Evolutionary conservation across 306 rosid genomes (phyloP).

Genomic region (Oxytropis ochrocephala): DNA sequence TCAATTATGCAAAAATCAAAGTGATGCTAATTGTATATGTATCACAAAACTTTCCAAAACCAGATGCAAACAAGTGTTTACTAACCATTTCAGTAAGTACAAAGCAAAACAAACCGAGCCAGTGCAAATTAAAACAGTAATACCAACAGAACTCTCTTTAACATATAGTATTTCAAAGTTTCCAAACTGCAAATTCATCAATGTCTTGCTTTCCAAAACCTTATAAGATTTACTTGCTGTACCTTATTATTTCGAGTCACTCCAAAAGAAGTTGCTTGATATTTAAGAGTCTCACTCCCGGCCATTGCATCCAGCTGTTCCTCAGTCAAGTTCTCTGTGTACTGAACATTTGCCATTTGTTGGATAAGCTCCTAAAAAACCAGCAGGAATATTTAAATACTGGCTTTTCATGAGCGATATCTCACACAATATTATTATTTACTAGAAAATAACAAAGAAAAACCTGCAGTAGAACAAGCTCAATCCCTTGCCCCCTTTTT

Average conservation of each 20-base stretch:
- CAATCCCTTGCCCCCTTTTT: slow-evolving; percentile 91
- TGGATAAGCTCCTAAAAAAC: slow-evolving; percentile 83
- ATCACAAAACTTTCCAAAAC: neutral
- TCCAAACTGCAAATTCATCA: neutral
- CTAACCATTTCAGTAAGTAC: neutral
- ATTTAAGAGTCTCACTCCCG: slow-evolving; percentile 94
- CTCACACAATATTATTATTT: neutral
- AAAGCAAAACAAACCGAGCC: neutral
- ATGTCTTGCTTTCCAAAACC: neutral
- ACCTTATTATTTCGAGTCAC: slow-evolving; percentile 95
- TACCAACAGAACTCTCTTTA: neutral
- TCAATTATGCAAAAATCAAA: neutral
- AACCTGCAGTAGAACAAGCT: slow-evolving; percentile 95
- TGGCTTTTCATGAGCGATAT: neutral
- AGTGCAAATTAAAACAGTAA: neutral
- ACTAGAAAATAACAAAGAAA: slow-evolving; percentile 7
- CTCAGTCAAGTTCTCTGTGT: slow-evolving; percentile 91
- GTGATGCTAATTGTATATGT: neutral
- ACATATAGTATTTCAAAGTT: slow-evolving; percentile 5
- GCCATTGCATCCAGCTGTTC: slow-evolving; percentile 99
- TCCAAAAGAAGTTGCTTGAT: slow-evolving; percentile 92
- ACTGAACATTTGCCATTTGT: slow-evolving; percentile 99
- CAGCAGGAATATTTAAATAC: slow-evolving; percentile 12
- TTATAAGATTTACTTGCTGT: neutral
- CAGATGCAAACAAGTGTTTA: neutral